phyloP scores from a whole-genome alignment of 306 rosid genomes.

The Vigna nakashimae region DNA sequence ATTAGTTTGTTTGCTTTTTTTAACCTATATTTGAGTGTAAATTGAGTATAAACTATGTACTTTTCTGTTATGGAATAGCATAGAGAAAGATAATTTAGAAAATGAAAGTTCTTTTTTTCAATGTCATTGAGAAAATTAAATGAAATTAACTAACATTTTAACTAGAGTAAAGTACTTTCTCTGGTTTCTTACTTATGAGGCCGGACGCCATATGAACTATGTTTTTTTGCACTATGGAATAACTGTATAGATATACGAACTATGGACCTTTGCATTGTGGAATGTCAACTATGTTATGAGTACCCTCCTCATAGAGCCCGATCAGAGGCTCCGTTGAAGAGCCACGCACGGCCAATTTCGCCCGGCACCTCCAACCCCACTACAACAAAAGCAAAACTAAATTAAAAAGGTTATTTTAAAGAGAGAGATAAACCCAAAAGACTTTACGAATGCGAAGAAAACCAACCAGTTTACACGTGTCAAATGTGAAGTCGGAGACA shows the following conservation, averaged over 20 bases:
- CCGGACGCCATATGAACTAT: too few species aligned
- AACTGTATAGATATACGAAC: neutral
- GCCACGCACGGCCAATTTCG: slow-evolving; percentile 92
- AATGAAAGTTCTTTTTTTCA: too few species aligned
- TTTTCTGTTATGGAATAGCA: too few species aligned
- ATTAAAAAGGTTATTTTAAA: neutral
- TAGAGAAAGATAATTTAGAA: too few species aligned
- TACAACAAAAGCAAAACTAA: slow-evolving; percentile 7
- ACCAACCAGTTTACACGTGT: slow-evolving; percentile 72
- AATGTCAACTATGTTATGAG: slow-evolving; percentile 87
- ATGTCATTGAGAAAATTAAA: too few species aligned
- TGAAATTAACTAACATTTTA: too few species aligned
- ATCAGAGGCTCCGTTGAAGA: slow-evolving; percentile 66
- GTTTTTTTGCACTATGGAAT: neutral
- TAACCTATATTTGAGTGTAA: too few species aligned
- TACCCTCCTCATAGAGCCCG: slow-evolving; percentile 91
- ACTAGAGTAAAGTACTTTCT: too few species aligned
- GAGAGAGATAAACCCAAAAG: neutral
- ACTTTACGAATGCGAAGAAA: slow-evolving; percentile 4
- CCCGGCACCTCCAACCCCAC: slow-evolving; percentile 99
- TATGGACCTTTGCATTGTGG: slow-evolving; percentile 81
- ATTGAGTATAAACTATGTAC: too few species aligned
- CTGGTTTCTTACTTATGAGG: too few species aligned
- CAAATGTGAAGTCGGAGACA: slow-evolving; percentile 78
- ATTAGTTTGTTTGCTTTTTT: too few species aligned